Base-by-base conservation (phyloP, 257 asterid genomes). In the Echites panduratus region DNA sequence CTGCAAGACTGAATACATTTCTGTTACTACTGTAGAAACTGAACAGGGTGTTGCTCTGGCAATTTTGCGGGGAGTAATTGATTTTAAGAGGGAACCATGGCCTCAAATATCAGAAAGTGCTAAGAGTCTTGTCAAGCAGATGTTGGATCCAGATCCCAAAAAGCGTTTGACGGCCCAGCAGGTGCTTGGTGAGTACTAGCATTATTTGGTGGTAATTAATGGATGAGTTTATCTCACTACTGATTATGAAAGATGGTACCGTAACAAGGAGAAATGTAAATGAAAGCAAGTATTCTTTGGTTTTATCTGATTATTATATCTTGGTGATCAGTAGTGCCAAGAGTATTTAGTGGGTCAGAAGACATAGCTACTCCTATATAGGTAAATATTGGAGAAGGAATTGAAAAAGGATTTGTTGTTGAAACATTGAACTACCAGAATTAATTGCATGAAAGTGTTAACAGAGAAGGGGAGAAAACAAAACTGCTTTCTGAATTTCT, bases 41-140 rank as follows among this genome's bases (percentile, higher is more conserved):
- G 98, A 92, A 75, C 97, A 93, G 83, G 98, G 98, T 20, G 97
- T 93, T 76, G 98, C 98, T 54, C 85, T 93, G 41, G 91, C 98
- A 52, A 93, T 93, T 73, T 81, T 90, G 50, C 86, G 96, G 78
- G 97, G 98, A 70, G 89, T 86, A 75, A 78, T 89, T 68, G 96
- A 90, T 81, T 93, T 93, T 47, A 89, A 84, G 87, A 90, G 97
- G 86, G 98, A 93, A 75, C 98, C 97, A 54, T 93, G 97, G 98
- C 95, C 98, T 53, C 98, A 89, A 81, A 77, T 90, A 71, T 90
- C 96, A 45, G 96, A 92, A 76, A 86, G 80, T 77, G 98, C 98
- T 16, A 92, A 90, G 80, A 86, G 84, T 78, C 96, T 92, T 35
- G 92, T 92, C 59, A 84, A 87, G 81, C 96, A 90, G 78, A 92